phyloP scores from a whole-genome alignment of 2,329 filamentous ascomycete species.

The Sphaerulina musiva region DNA sequence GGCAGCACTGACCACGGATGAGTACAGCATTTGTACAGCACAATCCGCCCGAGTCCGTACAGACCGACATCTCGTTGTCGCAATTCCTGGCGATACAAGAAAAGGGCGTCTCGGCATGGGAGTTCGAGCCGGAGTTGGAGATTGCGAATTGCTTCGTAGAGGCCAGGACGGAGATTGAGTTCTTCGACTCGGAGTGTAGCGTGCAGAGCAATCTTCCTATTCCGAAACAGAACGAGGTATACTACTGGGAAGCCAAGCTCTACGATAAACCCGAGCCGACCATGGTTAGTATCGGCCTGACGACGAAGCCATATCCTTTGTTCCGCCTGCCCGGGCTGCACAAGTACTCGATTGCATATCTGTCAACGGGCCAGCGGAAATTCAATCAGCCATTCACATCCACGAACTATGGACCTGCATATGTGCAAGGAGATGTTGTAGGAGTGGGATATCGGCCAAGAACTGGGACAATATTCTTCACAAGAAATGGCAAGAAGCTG shows the following conservation, averaged over 20 bases:
- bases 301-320: conserved; percentile 92
- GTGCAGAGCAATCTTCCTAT: conserved; percentile 95
- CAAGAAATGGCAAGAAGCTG: conserved; percentile 92
- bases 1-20: conserved; percentile 22
- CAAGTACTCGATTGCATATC: conserved; percentile 86
- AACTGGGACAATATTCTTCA: conserved; percentile 95
- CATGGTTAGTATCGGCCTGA: conserved; percentile 82
- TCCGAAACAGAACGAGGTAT: conserved; percentile 97
- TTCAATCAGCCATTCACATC: conserved; percentile 86
- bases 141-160: conserved; percentile 99
- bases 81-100: conserved; percentile 98
- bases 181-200: conserved; percentile 96
- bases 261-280: conserved; percentile 94
- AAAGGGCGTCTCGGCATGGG: conserved; percentile 99
- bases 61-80: conserved; percentile 94
- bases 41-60: conserved; percentile 89
- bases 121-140: conserved; percentile 97
- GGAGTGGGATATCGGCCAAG: conserved; percentile 92
- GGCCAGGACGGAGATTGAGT: conserved; percentile 92
- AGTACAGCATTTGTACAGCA: conserved; percentile 77
- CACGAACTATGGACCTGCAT: conserved; percentile 73
- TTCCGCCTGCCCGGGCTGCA: conserved; percentile 92
- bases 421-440: conserved; percentile 89
- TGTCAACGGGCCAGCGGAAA: conserved; percentile 77
- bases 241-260: conserved; percentile 99